Evolutionary conservation across 495 filamentous ascomycete genomes (phyloP).

Genomic region (Mytilinidion resinicola): DNA sequence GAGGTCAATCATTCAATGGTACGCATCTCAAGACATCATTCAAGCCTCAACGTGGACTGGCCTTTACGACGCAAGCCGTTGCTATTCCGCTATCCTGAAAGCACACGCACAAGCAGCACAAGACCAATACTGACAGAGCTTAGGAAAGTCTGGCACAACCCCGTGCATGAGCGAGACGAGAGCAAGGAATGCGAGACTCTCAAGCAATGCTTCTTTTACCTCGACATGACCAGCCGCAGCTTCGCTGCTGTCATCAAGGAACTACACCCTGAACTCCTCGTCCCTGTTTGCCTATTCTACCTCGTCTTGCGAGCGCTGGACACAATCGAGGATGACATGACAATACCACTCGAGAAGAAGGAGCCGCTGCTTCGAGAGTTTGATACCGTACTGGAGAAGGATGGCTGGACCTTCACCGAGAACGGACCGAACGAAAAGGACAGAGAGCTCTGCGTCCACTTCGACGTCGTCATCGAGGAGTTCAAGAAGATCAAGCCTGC

Average conservation of each 20-base stretch:
- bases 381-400: constrained; percentile 63
- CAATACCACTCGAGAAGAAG: constrained; percentile 70
- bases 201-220: constrained; percentile 74
- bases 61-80: background rate
- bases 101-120: background rate
- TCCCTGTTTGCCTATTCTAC: constrained; percentile 92
- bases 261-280: constrained; percentile 83
- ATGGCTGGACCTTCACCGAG: constrained; percentile 84
- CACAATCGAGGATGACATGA: constrained; percentile 98
- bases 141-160: constrained; percentile 95
- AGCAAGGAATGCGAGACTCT: constrained; percentile 67
- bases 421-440: constrained; percentile 93
- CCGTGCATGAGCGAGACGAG: constrained; percentile 75
- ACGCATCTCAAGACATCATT: constrained; percentile 16
- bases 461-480: constrained; percentile 78
- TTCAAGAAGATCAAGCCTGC: constrained; percentile 80
- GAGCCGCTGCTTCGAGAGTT: constrained; percentile 83
- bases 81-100: background rate
- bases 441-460: constrained; percentile 82
- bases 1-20: constrained; percentile 91
- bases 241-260: constrained; percentile 94
- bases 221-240: constrained; percentile 84
- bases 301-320: constrained; percentile 83
- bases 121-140: background rate
- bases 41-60: no score